Evolutionary conservation across 2,329 filamentous ascomycete genomes (phyloP).

Genomic region (Phialocephala subalpina): DNA sequence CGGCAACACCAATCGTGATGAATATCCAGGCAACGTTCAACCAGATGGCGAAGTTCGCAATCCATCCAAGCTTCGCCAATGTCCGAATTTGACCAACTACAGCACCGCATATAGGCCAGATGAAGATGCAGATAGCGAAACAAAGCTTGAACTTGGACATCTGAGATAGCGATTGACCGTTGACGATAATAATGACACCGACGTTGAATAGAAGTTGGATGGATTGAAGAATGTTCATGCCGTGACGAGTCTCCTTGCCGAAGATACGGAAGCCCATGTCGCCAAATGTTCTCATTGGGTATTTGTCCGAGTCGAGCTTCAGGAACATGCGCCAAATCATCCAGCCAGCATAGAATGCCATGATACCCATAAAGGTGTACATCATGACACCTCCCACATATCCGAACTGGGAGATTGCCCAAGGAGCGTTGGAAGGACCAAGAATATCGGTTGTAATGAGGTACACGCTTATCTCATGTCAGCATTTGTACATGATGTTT

Average conservation of each 20-base stretch:
- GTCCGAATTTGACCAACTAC: constrained; percentile 64
- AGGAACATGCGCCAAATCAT: constrained; percentile 36
- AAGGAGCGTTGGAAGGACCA: constrained; percentile 28
- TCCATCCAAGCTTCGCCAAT: constrained; percentile 59
- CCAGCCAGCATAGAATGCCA: constrained; percentile 31
- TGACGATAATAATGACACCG: constrained; percentile 58
- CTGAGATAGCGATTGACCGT: constrained; percentile 61
- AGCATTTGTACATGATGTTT: background rate
- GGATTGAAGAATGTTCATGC: constrained; percentile 56
- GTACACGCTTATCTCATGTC: constrained; percentile 37
- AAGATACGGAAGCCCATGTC: constrained; percentile 54
- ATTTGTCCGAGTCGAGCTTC: constrained; percentile 32
- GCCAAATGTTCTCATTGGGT: constrained; percentile 31
- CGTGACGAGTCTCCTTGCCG: constrained; percentile 52
- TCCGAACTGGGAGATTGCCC: constrained; percentile 46
- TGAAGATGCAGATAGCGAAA: constrained; percentile 59
- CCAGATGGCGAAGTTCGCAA: constrained; percentile 65
- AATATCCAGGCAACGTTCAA: constrained; percentile 62
- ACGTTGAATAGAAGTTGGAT: constrained; percentile 59
- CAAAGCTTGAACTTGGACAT: constrained; percentile 56
- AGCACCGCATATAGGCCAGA: constrained; percentile 59
- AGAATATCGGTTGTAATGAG: constrained; percentile 35
- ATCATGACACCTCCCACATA: constrained; percentile 39
- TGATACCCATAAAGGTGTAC: constrained; percentile 30
- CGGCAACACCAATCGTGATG: constrained; percentile 59